Base-by-base conservation (phyloP, 306 rosid genomes). In the Arachis hypogaea region DNA sequence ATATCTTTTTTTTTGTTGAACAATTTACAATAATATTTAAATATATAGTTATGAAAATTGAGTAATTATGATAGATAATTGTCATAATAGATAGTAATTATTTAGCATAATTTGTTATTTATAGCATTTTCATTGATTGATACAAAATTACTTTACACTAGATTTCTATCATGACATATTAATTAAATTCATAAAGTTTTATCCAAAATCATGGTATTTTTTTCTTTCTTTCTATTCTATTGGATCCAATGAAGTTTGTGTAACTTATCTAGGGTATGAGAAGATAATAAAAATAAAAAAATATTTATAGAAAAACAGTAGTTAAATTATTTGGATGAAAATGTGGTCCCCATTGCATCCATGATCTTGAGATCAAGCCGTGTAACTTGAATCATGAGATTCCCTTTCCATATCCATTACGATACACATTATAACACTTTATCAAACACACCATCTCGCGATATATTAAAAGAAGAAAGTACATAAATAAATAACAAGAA, bases 361-460 rank as follows among this genome's bases (percentile, higher is more conserved):
- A 68, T 72, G 38, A 74, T 77, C 87, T 30, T 40, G 45, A 73
- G 82, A 90, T 88, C 87, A 82, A 84, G 87, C 96, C 90, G 88
- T 88, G 88, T 80, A 88, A 73, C 69, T 54, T 69, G 78, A 88
- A 90, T 83, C 88, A 90, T 87, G 85, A 85, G 93, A 87, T 93
- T 82, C 93, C 78, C 82, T 67, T 72, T 72, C 82, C 77, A 58
- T 83, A 69, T 56, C 68, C 80, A 66, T 83, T 85, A 55, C 84
- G 50, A 56, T 88, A 76, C 83, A 75, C 86, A 78, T 78, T 33
- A 79, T 79, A 41, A 78, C 90, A 85, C 85, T 75, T 77, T 42
- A 85, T 63, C 59, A 61, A 62, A 42, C 9, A 74, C 64, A 11
- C 54, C 44, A 9, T 29, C 46, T 69, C 78, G 58, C 72, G 60